phyloP scores from a whole-genome alignment of 345 rosid species.

The Crucihimalaya himalaica region DNA sequence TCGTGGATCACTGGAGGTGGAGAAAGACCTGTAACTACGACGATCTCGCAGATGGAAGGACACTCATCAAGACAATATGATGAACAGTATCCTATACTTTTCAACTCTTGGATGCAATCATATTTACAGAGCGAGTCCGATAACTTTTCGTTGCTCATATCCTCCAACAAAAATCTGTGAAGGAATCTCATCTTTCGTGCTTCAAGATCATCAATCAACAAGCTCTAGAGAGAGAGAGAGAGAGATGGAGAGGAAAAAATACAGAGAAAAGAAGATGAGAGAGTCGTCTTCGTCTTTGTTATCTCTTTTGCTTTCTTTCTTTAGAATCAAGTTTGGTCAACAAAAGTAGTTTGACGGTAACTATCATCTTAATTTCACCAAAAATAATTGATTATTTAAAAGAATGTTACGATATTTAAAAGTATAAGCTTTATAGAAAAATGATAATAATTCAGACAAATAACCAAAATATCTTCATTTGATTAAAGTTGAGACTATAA shows the following conservation, averaged over 20 bases:
- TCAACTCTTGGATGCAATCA: not conserved
- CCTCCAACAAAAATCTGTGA: constrained; percentile 29
- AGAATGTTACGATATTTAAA: not conserved
- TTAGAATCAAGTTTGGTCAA: constrained; percentile 36
- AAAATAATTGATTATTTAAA: not conserved
- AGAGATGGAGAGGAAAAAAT: not conserved
- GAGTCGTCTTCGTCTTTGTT: constrained; percentile 28
- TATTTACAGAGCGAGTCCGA: not conserved
- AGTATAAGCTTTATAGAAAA: not conserved
- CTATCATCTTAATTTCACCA: constrained; percentile 10
- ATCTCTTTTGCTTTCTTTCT: constrained; percentile 26
- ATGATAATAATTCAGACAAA: not conserved
- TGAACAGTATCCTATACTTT: not conserved
- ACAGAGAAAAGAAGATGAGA: not conserved
- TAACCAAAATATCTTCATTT: not conserved
- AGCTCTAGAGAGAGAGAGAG: constrained; percentile 14
- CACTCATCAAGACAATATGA: constrained; percentile 17
- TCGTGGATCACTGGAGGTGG: constrained; percentile 30
- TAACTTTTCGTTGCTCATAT: constrained; percentile 1
- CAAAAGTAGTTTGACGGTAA: constrained; percentile 29
- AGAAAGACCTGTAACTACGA: not conserved
- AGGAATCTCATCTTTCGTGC: constrained; percentile 35
- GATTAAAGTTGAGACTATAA: not conserved
- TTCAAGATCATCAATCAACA: constrained; percentile 40
- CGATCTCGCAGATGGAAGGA: constrained; percentile 33